Conservation (phyloP, 352 stramenopile genomes). For the Pythium volutum region DNA sequence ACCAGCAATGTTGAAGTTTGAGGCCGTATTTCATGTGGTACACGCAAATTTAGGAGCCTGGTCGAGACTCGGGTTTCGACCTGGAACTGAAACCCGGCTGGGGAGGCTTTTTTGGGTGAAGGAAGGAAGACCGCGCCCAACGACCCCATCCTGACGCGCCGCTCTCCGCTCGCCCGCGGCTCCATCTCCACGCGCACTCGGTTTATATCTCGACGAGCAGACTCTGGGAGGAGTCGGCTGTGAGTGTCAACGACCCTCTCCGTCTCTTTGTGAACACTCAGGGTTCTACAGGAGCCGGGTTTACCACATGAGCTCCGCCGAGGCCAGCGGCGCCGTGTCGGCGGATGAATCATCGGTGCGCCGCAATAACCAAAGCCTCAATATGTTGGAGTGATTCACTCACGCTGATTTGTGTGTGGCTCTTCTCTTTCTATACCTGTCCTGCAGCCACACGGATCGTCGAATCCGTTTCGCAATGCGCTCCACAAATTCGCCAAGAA, state of each 20-base stretch:
- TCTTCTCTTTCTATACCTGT: not conserved
- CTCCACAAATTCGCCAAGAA: slow-evolving; percentile 86
- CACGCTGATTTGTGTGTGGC: not conserved
- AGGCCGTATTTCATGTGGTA: slow-evolving; percentile 10
- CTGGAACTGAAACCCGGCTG: slow-evolving; percentile 8
- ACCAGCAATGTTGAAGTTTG: slow-evolving; percentile 18
- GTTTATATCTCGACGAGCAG: not conserved
- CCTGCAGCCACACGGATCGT: slow-evolving; percentile 29
- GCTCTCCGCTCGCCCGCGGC: not conserved
- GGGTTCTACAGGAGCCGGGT: no score
- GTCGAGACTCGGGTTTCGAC: slow-evolving; percentile 2
- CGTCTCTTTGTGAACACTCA: not conserved
- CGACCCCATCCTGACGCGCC: not conserved
- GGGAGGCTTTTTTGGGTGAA: slow-evolving; percentile 22
- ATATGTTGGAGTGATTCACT: not conserved
- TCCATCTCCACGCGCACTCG: not conserved
- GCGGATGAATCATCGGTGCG: slow-evolving; percentile 21
- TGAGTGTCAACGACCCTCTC: not conserved
- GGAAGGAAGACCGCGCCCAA: not conserved
- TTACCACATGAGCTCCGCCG: slow-evolving; percentile 7
- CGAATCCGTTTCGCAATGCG: slow-evolving; percentile 73
- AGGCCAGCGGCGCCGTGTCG: slow-evolving; percentile 5
- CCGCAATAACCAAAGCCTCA: not conserved
- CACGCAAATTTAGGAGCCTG: not conserved
- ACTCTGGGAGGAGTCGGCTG: not conserved